Evolutionary conservation across 768 basidiomycete genomes (phyloP), one percentile per base, ranked within the genome.

Genomic region (Rhodocollybia butyracea): DNA sequence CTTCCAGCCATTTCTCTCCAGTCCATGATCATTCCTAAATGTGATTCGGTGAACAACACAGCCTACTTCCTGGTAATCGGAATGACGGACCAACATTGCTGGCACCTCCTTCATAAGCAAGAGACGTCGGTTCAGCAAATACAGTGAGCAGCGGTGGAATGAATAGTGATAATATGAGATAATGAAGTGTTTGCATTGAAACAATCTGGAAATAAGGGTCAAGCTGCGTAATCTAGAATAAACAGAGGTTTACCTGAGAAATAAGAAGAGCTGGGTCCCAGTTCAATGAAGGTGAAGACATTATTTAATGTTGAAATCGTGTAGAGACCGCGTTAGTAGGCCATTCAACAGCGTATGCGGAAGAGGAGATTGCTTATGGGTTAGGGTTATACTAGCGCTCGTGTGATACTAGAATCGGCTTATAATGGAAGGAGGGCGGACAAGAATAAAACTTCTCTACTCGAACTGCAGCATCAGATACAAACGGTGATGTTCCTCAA

Each of bases 1-100:
- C 82, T 73, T 3, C 93, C 90, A 1, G 94, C 89, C 84, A 99
- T 88, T 70, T 98, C 91, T 43, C 94, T 80, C 97, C 97, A 99
- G 72, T 98, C 95, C 86, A 99, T 93, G 34, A 98, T 76, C 88
- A 94, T 91, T 3, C 88, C 89, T 88, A 58, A 31, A 38, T 30
- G 41, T 21, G 10, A 21, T n/a, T 51, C n/a, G 38, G 19, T n/a
- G 51, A 56, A 21, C 17, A 2, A 41, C 36, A n/a, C 19, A 11
- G 15, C 4, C 10, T 24, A 30, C 34, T 2, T 7, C 19, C 43
- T 29, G 22, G 30, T 8, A 21, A 32, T 45, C 13, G 36, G 31
- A 59, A 32, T 17, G 56, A 69, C 85, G 57, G 65, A 88, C 89
- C 89, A 34, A 91, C 83, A 67, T 81, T 91, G n/a, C 86, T 76